These are phyloP conservation scores for Shiraia bambusicola DNA, from an alignment of 2,329 filamentous ascomycete species.

Conservation along the genomic window DNA sequence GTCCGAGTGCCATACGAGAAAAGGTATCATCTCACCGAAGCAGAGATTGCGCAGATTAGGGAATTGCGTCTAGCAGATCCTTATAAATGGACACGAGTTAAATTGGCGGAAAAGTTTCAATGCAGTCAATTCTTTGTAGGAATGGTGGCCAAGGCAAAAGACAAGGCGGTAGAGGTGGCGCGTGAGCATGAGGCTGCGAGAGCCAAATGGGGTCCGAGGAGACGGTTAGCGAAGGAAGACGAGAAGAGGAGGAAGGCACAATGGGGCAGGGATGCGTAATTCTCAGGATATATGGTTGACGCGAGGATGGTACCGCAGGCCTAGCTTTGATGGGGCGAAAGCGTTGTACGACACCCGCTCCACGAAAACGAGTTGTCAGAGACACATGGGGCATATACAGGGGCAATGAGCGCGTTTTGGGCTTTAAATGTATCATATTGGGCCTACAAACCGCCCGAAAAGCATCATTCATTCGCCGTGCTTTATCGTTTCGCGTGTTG, in stretches of 20 bases:
- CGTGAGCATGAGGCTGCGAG: constrained; percentile 57
- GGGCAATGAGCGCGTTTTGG: neutral
- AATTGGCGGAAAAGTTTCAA: constrained; percentile 63
- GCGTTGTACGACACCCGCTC: too few species aligned
- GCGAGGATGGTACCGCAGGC: neutral
- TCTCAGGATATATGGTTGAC: neutral
- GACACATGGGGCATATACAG: neutral
- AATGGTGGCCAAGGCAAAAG: constrained; percentile 54
- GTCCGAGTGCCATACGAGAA: constrained; percentile 56
- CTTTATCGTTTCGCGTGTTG: too few species aligned
- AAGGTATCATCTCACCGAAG: constrained; percentile 61
- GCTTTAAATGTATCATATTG: neutral
- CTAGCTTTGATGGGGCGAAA: too few species aligned
- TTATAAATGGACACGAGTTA: constrained; percentile 59
- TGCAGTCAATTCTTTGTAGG: constrained; percentile 65
- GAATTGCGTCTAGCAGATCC: constrained; percentile 57
- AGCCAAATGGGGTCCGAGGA: constrained; percentile 61
- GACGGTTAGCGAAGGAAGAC: constrained; percentile 63
- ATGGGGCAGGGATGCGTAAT: constrained; percentile 61
- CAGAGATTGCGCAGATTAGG: constrained; percentile 62
- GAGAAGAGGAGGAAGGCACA: constrained; percentile 59
- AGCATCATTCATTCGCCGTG: neutral
- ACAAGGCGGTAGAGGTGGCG: constrained; percentile 45
- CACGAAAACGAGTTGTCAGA: too few species aligned
- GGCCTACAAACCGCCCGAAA: neutral